Evolutionary conservation across 176 grass and related monocot species (phyloP).

Genomic region (Alloteropsis semialata): DNA sequence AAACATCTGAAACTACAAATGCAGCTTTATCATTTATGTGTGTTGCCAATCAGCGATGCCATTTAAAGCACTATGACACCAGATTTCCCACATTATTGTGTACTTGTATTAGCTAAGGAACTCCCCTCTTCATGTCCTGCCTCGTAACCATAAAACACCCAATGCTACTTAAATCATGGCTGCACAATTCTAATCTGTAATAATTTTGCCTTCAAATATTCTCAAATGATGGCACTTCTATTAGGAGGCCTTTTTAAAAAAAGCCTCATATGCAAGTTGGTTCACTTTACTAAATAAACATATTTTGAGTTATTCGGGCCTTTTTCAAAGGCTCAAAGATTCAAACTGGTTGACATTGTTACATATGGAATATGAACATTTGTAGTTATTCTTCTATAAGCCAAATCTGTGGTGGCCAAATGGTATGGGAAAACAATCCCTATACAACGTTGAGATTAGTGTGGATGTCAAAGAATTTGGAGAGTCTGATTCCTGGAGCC

Average conservation of each 20-base stretch:
- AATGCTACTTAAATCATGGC: slow-evolving; percentile 9
- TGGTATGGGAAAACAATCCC: slow-evolving; percentile 85
- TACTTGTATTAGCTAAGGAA: neutral
- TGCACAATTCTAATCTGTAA: neutral
- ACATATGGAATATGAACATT: slow-evolving; percentile 12
- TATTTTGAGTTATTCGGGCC: neutral
- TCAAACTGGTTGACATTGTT: slow-evolving; percentile 9
- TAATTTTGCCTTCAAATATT: neutral
- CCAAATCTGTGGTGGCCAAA: slow-evolving; percentile 99
- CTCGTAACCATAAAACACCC: neutral
- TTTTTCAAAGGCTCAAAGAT: neutral
- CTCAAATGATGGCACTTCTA: neutral
- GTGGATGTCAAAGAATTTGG: slow-evolving; percentile 87
- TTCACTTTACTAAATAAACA: neutral
- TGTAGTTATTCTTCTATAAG: slow-evolving; percentile 96
- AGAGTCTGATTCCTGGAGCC: slow-evolving; percentile 83
- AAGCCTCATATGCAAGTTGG: neutral
- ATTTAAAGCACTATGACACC: neutral
- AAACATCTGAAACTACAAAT: neutral
- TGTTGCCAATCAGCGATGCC: neutral
- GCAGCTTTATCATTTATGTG: neutral
- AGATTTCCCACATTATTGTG: neutral
- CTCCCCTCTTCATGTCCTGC: neutral
- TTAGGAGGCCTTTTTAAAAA: neutral
- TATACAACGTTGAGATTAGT: slow-evolving; percentile 82